phyloP scores from a whole-genome alignment of 202 grass and related monocot species.

The Zizania palustris region DNA sequence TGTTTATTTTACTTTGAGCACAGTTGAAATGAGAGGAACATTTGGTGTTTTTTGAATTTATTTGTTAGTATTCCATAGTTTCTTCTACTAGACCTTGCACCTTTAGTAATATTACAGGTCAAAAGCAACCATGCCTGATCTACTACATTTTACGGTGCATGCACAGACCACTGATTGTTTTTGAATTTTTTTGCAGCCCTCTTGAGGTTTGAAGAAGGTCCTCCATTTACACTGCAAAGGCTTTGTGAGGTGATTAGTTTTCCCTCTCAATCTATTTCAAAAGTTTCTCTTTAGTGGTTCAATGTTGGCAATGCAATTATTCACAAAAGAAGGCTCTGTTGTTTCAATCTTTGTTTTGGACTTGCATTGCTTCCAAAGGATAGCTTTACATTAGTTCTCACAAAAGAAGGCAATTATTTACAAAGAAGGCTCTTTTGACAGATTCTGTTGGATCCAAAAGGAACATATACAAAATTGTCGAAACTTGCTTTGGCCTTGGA shows the following conservation, averaged over 20 bases:
- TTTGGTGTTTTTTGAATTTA: conserved; percentile 18
- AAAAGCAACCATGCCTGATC: background rate
- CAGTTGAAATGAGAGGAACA: conserved; percentile 10
- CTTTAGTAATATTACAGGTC: conserved; percentile 20
- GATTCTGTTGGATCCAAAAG: conserved; percentile 91
- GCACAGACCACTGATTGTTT: conserved; percentile 39
- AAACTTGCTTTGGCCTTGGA: conserved; percentile 90
- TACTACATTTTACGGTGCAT: conserved; percentile 24
- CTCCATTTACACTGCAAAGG: conserved; percentile 97
- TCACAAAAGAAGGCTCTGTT: background rate
- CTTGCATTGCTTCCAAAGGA: conserved; percentile 16
- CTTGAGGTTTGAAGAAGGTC: conserved; percentile 82
- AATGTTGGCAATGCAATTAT: background rate
- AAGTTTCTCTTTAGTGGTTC: conserved; percentile 11
- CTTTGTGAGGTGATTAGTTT: conserved; percentile 79
- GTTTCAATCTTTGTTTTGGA: background rate
- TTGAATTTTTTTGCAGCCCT: conserved; percentile 58
- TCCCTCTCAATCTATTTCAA: conserved; percentile 9
- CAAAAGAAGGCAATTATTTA: too few species aligned
- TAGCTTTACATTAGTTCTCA: conserved; percentile 34
- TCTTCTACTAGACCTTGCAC: conserved; percentile 13
- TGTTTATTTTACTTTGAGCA: conserved; percentile 12
- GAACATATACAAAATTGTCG: conserved; percentile 74
- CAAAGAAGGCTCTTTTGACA: conserved; percentile 36
- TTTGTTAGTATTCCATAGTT: conserved; percentile 24